Base-by-base conservation (phyloP, 1,284 basidiomycete species). In the Wolfiporia cocos region DNA sequence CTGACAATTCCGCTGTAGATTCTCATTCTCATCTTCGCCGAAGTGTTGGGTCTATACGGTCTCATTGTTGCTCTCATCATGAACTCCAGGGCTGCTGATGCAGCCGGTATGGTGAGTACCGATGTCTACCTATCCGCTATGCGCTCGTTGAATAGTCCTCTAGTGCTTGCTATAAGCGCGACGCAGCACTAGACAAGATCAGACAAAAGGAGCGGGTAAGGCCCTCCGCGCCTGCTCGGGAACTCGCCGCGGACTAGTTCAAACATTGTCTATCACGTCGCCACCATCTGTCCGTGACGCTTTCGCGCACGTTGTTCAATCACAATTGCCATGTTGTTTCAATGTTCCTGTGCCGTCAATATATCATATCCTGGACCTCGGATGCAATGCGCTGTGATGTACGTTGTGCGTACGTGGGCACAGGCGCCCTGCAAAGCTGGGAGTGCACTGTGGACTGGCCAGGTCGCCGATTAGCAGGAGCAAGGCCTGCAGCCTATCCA, bases 11-110 rank as follows among this genome's bases (percentile, higher is more conserved):
- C 11, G 19, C 22, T 21, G 21, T 30, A 79, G 78, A 76, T 81
- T 40, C 69, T 83, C 41, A 82, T 84, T 56, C 78, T 87, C 64
- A 88, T 88, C 73, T 88, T 90, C 67, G 84, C 86, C 46, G 87
- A 92, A 69, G 87, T 91, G 18, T 67, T 90, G 69, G 85, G 84
- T 57, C 69, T 86, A 18, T 90, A 91, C 59, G 85, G 81, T 69
- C 76, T 93, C 46, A 93, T 93, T 57, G 90, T 93, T 48, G 90
- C 90, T 18, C 78, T 93, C 29, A 91, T 93, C 66, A 85, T 93
- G 80, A 90, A 92, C 70, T 84, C 81, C 41, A 73, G 67, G 57
- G 66, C 77, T 15, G 39, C 54, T 33, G 56, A 56, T 38, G 41
- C 54, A 37, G 47, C 37, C 29, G 49, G 48, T 20, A 46, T 46